Conservation (phyloP, 2,329 filamentous ascomycete species). For the Talaromyces sp. region DNA sequence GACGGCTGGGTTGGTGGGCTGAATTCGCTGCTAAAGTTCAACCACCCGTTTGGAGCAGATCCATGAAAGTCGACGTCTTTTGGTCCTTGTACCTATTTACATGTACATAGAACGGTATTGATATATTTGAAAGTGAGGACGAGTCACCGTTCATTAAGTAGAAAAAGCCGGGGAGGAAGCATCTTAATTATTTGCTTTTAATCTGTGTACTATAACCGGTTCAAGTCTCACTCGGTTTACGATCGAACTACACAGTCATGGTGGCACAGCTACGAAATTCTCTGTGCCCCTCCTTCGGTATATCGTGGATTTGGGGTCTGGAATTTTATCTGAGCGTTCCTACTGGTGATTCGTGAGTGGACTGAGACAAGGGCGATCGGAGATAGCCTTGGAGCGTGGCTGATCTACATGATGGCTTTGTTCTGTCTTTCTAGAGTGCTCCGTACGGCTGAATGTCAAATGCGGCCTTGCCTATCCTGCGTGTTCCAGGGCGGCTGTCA, state of each 20-base stretch:
- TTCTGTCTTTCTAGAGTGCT: background rate
- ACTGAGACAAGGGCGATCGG: conserved; percentile 3
- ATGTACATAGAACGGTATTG: background rate
- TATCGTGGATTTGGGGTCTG: background rate
- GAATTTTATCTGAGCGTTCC: background rate
- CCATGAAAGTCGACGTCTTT: conserved; percentile 13
- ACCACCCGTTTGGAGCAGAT: conserved; percentile 85
- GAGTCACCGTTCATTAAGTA: no score
- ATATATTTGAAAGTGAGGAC: background rate
- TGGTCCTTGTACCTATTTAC: background rate
- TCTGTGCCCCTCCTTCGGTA: background rate
- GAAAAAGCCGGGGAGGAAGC: no score
- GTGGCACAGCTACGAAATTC: background rate
- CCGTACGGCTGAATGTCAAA: background rate
- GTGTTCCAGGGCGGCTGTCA: background rate
- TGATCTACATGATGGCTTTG: conserved; percentile 9
- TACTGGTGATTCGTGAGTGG: background rate
- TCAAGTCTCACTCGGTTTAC: background rate
- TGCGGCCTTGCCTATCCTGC: background rate
- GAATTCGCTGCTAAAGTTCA: conserved; percentile 93
- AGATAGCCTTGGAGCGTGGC: conserved; percentile 1
- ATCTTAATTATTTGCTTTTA: no score
- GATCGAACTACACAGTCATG: background rate
- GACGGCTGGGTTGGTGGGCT: conserved; percentile 96
- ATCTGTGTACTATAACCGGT: no score